A percentile compares a stretch with the other conserved stretches of the same genome.
Evolutionary conservation across 1,284 basidiomycete genomes (phyloP).

Genomic region (Filobasidium uniguttulatum): DNA sequence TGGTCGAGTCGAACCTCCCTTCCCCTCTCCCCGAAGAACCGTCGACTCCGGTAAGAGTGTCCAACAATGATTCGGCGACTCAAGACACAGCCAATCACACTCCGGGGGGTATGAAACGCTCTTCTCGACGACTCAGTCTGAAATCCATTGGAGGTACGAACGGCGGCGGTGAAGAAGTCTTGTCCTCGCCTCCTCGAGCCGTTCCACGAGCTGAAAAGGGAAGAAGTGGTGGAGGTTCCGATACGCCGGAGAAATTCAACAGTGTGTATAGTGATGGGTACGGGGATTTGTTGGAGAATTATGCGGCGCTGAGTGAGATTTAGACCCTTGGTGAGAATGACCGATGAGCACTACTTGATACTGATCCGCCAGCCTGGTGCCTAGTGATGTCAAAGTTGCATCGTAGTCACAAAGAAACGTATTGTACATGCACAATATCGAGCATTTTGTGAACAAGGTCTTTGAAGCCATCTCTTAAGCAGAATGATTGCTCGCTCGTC

Average conservation of each 20-base stretch:
- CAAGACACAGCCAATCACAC: not conserved
- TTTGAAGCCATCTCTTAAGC: too few relatives aligned
- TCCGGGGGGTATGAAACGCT: not conserved
- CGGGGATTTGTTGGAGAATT: constrained; percentile 11
- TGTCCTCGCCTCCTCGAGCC: too few relatives aligned
- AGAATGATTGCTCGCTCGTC: too few relatives aligned
- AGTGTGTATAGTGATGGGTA: constrained; percentile 5
- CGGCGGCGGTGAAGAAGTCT: too few relatives aligned
- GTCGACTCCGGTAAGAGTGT: not conserved
- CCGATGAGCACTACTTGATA: too few relatives aligned
- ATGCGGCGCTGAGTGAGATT: not conserved
- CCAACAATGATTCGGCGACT: not conserved
- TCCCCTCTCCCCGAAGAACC: not conserved
- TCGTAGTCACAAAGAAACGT: too few relatives aligned
- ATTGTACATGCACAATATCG: too few relatives aligned
- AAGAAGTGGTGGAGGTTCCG: not conserved
- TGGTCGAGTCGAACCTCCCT: not conserved
- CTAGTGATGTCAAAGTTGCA: too few relatives aligned
- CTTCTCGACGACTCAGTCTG: not conserved
- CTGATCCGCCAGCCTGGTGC: too few relatives aligned
- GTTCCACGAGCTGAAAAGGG: too few relatives aligned
- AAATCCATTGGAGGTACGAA: not conserved
- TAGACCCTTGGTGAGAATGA: not conserved
- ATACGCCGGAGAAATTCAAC: constrained; percentile 1
- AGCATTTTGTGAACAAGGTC: too few relatives aligned